phyloP scores from a whole-genome alignment of 257 asterid species.

The Striga asiatica region DNA sequence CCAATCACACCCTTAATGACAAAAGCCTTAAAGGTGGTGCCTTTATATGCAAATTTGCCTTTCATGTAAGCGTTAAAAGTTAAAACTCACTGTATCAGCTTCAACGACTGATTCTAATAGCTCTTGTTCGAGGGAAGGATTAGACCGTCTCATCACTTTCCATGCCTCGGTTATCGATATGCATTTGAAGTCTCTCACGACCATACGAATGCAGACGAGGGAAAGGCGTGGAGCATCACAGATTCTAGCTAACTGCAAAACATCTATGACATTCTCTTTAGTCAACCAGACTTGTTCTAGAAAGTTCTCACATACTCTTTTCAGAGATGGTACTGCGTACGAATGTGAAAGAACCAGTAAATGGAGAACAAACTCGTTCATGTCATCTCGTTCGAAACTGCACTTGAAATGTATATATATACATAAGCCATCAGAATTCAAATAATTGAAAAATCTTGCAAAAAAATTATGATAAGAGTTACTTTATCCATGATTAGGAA shows the following conservation, averaged over 20 bases:
- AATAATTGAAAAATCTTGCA: not conserved
- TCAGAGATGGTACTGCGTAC: slow-evolving; percentile 51
- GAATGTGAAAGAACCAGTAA: slow-evolving; percentile 68
- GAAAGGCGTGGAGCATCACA: slow-evolving; percentile 70
- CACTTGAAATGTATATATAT: slow-evolving; percentile 14
- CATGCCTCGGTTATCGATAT: slow-evolving; percentile 72
- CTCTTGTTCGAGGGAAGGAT: slow-evolving; percentile 81
- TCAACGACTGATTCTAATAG: slow-evolving; percentile 64
- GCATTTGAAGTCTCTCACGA: slow-evolving; percentile 54
- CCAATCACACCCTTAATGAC: too few species aligned
- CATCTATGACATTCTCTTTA: slow-evolving; percentile 58
- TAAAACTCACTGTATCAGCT: slow-evolving; percentile 76
- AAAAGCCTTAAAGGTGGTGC: too few species aligned
- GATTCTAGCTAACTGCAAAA: slow-evolving; percentile 58
- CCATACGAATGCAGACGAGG: slow-evolving; percentile 43
- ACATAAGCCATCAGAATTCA: not conserved
- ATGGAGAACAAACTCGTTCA: slow-evolving; percentile 72
- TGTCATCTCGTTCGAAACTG: slow-evolving; percentile 68
- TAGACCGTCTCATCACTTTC: slow-evolving; percentile 66
- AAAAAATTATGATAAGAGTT: not conserved
- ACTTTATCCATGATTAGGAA: not conserved
- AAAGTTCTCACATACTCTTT: slow-evolving; percentile 38
- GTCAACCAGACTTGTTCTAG: slow-evolving; percentile 57
- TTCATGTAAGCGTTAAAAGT: too few species aligned
- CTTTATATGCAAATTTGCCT: too few species aligned